Base-by-base conservation (phyloP, 768 basidiomycete species). In the Tephrocybe sp. region DNA sequence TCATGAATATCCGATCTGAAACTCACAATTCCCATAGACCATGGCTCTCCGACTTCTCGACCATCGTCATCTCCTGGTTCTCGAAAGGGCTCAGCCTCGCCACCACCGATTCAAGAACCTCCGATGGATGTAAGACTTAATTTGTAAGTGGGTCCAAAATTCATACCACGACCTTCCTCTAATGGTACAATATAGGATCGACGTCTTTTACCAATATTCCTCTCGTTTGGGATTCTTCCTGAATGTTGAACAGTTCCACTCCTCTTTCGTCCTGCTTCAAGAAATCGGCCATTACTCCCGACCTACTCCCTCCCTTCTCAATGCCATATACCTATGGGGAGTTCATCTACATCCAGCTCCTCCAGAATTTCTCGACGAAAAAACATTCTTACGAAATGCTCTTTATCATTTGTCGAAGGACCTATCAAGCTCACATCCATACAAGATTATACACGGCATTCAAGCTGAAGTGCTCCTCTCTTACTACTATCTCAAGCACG, bases 181-280 rank as follows among this genome's bases (percentile, higher is more conserved):
- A 24, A n/a, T 38, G 41, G n/a, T 36, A 31, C 31, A 36, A 13
- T 49, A 55, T 11, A 69, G 64, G 57, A 62, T 61, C 9, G 23
- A 64, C 21, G 10, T 45, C 8, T 75, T 85, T 57, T 55, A 74
- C 3, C 64, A 65, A n/a, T 62, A 76, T 25, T 66, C 71, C 1
- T 62, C 72, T 13, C 71, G 76, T 19, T 60, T 81, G 39, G 79
- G 78, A 1, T 76, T 83, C 47, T 85, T 83, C 62, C 68, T 86
- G 38, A 61, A 79, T 49, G 36, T 63, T 3, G 59, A 66, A 5
- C 71, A 75, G 3, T 79, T 86, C 48, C 65, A 68, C 1, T 56
- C 64, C 38, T 59, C 55, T 29, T 65, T 56, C 6, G 58, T 69
- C n/a, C 67, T 66, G 18, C 53, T 58, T 18, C 52, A 65, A 12